Conservation (phyloP, 768 basidiomycete species). For the Hypsizygus marmoreus region DNA sequence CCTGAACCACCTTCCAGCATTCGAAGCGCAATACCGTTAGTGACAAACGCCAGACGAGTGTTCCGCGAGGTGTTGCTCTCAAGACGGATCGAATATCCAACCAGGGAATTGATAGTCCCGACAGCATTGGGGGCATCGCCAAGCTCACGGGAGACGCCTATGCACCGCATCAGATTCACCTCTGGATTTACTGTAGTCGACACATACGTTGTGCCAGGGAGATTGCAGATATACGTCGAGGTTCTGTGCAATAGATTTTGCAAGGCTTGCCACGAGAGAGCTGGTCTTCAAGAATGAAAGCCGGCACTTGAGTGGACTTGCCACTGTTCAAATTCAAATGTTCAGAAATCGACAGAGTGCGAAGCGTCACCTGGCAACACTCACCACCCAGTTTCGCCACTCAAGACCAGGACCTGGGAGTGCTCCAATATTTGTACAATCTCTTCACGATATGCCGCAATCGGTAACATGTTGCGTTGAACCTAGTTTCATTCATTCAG, state of each 20-base stretch:
- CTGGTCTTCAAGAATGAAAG: constrained; percentile 90
- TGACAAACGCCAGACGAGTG: constrained; percentile 83
- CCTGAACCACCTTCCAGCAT: constrained; percentile 92
- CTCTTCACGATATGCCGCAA: constrained; percentile 75
- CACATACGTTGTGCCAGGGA: constrained; percentile 82
- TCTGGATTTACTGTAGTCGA: not conserved
- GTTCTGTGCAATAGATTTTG: constrained; percentile 95
- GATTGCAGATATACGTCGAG: constrained; percentile 92
- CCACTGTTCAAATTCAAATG: constrained; percentile 63
- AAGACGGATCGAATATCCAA: constrained; percentile 93
- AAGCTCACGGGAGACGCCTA: constrained; percentile 83
- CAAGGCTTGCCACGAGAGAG: constrained; percentile 78
- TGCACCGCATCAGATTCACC: constrained; percentile 4
- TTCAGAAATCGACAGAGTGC: constrained; percentile 4
- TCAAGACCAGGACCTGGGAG: constrained; percentile 86
- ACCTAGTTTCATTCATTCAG: constrained; percentile 38
- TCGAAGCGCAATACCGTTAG: constrained; percentile 92
- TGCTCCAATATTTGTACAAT: constrained; percentile 71
- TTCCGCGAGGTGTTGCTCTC: constrained; percentile 83
- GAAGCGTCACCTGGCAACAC: constrained; percentile 12
- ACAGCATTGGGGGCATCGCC: constrained; percentile 81
- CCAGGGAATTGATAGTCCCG: constrained; percentile 75
- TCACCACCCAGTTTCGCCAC: constrained; percentile 47
- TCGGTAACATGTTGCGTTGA: constrained; percentile 81
- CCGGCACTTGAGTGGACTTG: constrained; percentile 95